Percentiles rank a stretch among this genome's conserved stretches.
Conservation (phyloP, 75 land plant genomes). For the Chamaecyparis obtusa region DNA sequence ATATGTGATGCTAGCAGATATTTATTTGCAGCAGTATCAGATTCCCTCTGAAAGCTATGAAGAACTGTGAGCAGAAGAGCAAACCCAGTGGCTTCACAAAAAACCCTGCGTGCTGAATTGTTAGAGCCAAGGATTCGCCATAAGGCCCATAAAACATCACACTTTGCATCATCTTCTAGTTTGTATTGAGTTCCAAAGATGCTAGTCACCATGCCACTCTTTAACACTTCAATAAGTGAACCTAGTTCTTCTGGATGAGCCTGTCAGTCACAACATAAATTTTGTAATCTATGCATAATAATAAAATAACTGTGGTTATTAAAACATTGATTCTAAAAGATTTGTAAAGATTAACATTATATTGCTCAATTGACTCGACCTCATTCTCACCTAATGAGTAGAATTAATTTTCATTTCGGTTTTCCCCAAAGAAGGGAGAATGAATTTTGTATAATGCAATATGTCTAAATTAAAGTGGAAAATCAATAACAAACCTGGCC, state of each 20-base stretch:
- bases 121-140: constrained; percentile 83
- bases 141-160: constrained; percentile 80
- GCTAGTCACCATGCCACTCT: constrained; percentile 83
- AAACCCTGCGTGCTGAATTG: constrained; percentile 71
- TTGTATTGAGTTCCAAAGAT: constrained; percentile 68
- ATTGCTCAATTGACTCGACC: neutral
- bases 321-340: neutral
- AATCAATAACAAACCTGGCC: constrained; percentile 55
- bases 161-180: constrained; percentile 80
- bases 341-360: neutral
- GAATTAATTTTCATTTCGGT: neutral
- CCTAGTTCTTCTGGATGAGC: constrained; percentile 93
- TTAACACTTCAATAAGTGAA: constrained; percentile 72
- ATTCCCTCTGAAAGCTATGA: constrained; percentile 65
- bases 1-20: constrained; percentile 31
- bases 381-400: neutral
- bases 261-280: constrained; percentile 34
- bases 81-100: constrained; percentile 95
- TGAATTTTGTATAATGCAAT: neutral
- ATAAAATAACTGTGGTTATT: neutral
- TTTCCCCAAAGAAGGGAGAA: neutral
- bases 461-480: neutral
- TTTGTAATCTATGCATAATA: neutral
- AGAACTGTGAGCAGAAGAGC: constrained; percentile 79
- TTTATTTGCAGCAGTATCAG: constrained; percentile 21